These are phyloP conservation scores for Tetrapyrgos nigripes DNA, from an alignment of 1,284 basidiomycete species.

Conservation along the genomic window DNA sequence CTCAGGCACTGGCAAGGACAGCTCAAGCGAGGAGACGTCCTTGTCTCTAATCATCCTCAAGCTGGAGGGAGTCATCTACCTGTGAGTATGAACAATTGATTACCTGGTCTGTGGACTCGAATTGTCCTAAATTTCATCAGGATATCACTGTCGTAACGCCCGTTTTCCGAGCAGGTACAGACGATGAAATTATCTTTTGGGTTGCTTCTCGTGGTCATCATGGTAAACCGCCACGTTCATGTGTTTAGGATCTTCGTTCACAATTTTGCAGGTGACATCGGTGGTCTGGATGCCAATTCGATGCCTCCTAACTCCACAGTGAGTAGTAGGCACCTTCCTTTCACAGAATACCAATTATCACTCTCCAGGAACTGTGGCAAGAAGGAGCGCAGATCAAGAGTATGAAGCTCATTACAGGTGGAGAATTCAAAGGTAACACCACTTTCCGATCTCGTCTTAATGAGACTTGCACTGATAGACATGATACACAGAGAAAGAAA, in stretches of 20 bases:
- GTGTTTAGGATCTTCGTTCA: no score
- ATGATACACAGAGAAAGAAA: no score
- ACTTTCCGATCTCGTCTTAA: no score
- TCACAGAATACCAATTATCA: not conserved
- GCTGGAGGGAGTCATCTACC: slow-evolving; percentile 78
- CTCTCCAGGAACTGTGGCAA: not conserved
- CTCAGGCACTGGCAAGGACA: slow-evolving; percentile 72
- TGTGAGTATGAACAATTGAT: slow-evolving; percentile 32
- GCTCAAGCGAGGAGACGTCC: slow-evolving; percentile 86
- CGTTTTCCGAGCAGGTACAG: slow-evolving; percentile 58
- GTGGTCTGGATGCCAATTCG: slow-evolving; percentile 40
- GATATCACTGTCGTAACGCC: slow-evolving; percentile 93
- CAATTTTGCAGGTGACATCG: slow-evolving; percentile 51
- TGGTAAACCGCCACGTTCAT: slow-evolving; percentile 44
- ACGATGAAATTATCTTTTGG: slow-evolving; percentile 86
- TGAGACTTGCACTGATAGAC: no score
- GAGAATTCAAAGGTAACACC: slow-evolving; percentile 9
- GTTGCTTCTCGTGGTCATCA: slow-evolving; percentile 91
- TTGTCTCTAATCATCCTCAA: slow-evolving; percentile 90
- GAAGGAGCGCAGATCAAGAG: slow-evolving; percentile 15
- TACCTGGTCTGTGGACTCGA: not conserved
- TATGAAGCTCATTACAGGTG: slow-evolving; percentile 16
- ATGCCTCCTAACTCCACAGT: slow-evolving; percentile 15
- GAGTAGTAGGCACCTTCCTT: not conserved
- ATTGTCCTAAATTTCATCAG: slow-evolving; percentile 66